Evolutionary conservation across 2,329 filamentous ascomycete genomes (phyloP).

Genomic region (Pezicula neosporulosa): DNA sequence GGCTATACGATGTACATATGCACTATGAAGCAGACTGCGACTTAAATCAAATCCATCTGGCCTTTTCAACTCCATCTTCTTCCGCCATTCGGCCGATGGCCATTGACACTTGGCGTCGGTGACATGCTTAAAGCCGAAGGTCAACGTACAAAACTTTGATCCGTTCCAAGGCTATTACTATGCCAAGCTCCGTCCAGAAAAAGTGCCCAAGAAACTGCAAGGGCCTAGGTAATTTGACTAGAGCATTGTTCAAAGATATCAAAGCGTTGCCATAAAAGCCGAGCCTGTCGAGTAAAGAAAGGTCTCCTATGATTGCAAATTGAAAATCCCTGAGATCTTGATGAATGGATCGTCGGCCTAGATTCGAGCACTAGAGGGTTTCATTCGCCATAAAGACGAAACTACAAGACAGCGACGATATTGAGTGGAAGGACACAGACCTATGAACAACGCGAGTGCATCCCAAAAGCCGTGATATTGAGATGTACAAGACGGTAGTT

Average conservation of each 20-base stretch:
- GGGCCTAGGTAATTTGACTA: neutral
- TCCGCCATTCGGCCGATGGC: no score
- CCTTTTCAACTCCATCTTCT: no score
- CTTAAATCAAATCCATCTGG: no score
- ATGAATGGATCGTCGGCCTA: neutral
- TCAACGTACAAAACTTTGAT: no score
- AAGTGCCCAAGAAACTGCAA: no score
- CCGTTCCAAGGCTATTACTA: no score
- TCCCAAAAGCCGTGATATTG: neutral
- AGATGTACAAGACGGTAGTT: neutral
- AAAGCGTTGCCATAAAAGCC: neutral
- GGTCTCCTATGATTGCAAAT: neutral
- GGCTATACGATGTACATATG: no score
- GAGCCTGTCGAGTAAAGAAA: neutral
- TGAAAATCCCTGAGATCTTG: neutral
- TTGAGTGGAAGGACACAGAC: slow-evolving; percentile 4
- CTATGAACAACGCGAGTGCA: neutral
- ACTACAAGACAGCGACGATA: neutral
- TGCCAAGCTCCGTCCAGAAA: no score
- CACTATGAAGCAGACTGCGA: no score
- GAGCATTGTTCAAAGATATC: neutral
- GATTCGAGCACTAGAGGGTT: neutral
- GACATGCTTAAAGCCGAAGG: no score
- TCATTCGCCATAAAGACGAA: neutral
- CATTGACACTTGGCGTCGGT: no score